phyloP scores from a whole-genome alignment of 139 green algal species.

The Chlamydomonas sphaeroides region DNA sequence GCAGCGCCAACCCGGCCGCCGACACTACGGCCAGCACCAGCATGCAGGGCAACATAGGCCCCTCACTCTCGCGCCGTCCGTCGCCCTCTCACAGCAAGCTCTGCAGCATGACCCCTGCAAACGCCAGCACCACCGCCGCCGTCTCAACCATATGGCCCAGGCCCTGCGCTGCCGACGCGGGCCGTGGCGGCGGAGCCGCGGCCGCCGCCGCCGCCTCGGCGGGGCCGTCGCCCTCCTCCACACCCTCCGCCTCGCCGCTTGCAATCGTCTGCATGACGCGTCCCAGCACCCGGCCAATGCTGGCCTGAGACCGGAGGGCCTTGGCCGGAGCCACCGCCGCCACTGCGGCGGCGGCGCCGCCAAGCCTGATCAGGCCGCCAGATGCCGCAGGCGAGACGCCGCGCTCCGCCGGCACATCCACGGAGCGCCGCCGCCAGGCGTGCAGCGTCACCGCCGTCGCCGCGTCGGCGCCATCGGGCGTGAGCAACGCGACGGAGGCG shows the following conservation, averaged over 20 bases:
- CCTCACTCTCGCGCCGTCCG: too few relatives aligned
- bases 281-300: background rate
- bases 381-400: too few relatives aligned
- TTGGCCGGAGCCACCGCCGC: background rate
- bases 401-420: background rate
- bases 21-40: too few relatives aligned
- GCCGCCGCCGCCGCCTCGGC: too few relatives aligned
- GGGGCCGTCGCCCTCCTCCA: too few relatives aligned
- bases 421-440: conserved; percentile 16
- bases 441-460: background rate
- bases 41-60: too few relatives aligned
- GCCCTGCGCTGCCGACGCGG: background rate
- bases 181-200: too few relatives aligned
- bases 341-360: background rate
- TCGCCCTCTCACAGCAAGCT: background rate
- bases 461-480: background rate
- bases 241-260: background rate
- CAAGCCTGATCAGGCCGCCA: too few relatives aligned
- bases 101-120: conserved; percentile 5
- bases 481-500: background rate
- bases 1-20: too few relatives aligned
- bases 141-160: background rate
- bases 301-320: background rate
- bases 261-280: background rate
- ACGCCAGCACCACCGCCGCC: background rate